Evolutionary conservation across 2,329 filamentous ascomycete genomes (phyloP).

Genomic region (Pyrenochaeta sp.): DNA sequence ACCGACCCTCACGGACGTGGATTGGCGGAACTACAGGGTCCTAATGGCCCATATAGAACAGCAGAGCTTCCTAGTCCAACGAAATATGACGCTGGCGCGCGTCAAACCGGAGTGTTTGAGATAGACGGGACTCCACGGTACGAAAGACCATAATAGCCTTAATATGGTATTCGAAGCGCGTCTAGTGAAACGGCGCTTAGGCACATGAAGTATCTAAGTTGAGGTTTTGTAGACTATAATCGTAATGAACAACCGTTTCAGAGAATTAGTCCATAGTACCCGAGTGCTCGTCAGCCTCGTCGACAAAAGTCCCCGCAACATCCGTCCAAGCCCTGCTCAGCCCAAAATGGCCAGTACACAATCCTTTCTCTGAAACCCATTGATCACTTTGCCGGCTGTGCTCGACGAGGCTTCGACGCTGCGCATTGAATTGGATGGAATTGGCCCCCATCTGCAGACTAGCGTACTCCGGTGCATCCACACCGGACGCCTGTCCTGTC

Average conservation of each 20-base stretch:
- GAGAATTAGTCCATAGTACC: too few species aligned
- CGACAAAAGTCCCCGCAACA: too few species aligned
- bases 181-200: too few species aligned
- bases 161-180: too few species aligned
- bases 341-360: neutral
- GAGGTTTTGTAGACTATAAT: too few species aligned
- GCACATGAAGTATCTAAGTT: too few species aligned
- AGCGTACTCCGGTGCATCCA: conserved; percentile 5
- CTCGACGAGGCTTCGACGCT: conserved; percentile 5
- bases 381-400: too few species aligned
- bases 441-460: conserved; percentile 8
- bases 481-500: conserved; percentile 1
- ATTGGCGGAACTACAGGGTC: neutral
- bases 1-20: neutral
- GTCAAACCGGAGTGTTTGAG: too few species aligned
- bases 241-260: too few species aligned
- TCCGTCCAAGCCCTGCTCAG: too few species aligned
- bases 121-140: neutral
- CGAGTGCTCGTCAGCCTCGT: too few species aligned
- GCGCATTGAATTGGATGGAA: conserved; percentile 1
- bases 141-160: neutral
- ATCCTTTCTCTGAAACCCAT: conserved; percentile 1
- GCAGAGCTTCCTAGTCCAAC: neutral
- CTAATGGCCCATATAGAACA: conserved; percentile 1
- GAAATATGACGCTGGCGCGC: neutral